phyloP scores from a whole-genome alignment of 768 basidiomycete species.

The Auricularia cornea region DNA sequence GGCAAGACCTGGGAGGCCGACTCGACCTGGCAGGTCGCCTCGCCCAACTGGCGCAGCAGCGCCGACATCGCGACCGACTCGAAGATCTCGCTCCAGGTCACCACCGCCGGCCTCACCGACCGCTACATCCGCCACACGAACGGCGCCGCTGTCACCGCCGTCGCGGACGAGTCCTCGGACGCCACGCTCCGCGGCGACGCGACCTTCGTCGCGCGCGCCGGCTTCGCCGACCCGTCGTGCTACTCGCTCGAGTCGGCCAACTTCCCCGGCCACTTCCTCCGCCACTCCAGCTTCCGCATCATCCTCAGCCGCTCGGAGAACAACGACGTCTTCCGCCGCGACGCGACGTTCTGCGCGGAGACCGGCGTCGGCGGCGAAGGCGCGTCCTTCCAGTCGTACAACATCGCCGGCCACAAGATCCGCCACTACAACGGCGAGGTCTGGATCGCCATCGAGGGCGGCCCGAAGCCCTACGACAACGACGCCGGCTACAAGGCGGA shows the following conservation, averaged over 20 bases:
- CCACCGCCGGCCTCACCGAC: neutral
- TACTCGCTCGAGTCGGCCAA: neutral
- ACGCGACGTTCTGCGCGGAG: conserved; percentile 1
- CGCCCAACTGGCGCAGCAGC: neutral
- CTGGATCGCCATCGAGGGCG: neutral
- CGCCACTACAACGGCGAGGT: neutral
- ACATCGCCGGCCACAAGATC: neutral
- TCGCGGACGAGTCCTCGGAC: neutral
- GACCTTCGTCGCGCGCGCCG: neutral
- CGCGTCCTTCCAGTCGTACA: neutral
- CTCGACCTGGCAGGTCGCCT: neutral
- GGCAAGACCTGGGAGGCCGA: neutral
- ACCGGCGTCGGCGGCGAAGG: neutral
- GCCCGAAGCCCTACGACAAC: neutral
- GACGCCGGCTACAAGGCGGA: neutral
- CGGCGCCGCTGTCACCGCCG: neutral
- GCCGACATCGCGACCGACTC: neutral
- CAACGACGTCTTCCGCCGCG: neutral
- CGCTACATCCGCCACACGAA: neutral
- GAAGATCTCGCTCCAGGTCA: neutral
- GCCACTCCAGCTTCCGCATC: neutral
- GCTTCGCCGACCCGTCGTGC: neutral
- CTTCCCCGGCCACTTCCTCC: neutral
- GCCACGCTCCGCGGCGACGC: neutral
- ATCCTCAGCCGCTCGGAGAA: neutral